Evolutionary conservation across 805 yeast species (phyloP), one percentile per base, ranked within the genome.

Genomic region (Huiozyma naganishii): DNA sequence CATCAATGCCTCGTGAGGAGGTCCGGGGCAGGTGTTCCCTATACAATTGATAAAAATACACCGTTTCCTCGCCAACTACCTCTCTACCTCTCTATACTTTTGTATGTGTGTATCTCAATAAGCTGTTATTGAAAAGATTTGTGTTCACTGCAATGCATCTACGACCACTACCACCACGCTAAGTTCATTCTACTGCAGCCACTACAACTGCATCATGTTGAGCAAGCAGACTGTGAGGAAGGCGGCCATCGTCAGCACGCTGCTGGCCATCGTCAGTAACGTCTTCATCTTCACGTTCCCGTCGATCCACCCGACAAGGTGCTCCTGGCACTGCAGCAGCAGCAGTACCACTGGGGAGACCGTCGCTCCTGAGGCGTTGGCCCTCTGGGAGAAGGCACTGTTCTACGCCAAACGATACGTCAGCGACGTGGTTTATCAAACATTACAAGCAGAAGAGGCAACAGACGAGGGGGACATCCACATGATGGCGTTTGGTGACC

Each of bases 401-500:
- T 55, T 56, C 8, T 71, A 65, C 47, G 39, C 49, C 1, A 53
- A 46, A 32, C 44, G 52, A 7, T 61, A 61, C 59, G 36, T 54
- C 55, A 59, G 37, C 45, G 67, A 51, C 48, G 68, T 44, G 17
- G n/a, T 30, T 8, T 62, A 29, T 44, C 52, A 32, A 34, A 53
- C 45, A 42, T 45, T 44, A 36, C 39, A 40, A 17, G 44, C 39
- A 28, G 36, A 41, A 1, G 47, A 61, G 3, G 59, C 52, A 6
- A 32, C 10, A 3, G 33, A 36, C 10, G 29, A 27, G 27, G 58
- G 68, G 8, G 78, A 74, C 51, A 73, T 89, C 41, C 77, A 76
- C 48, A 63, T 92, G 63, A 61, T 89, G 50, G 83, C 95, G 6
- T 80, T 88, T 61, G 98, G 97, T 6, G 98, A 92, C 57, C 98